Percentiles rank a stretch among this genome's conserved stretches.
phyloP scores from a whole-genome alignment of 1,284 basidiomycete genomes.

The Vanrija sp. region DNA sequence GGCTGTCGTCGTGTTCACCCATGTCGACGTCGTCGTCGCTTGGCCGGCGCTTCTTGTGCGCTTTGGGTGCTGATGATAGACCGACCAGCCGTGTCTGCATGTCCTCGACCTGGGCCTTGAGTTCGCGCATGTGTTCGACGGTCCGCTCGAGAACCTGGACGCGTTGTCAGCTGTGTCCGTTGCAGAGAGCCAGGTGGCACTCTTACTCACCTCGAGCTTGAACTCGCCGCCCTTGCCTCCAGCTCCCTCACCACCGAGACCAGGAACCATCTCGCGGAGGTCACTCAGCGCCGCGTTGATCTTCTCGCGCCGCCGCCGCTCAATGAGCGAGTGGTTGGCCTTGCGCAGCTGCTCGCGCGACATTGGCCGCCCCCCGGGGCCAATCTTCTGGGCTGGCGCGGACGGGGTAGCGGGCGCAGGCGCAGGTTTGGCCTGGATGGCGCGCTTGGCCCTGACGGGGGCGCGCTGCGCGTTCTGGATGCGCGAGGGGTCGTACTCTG shows the following conservation, averaged over 20 bases:
- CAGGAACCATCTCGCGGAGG: conserved; percentile 47
- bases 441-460: background rate
- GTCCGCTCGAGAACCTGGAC: conserved; percentile 45
- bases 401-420: background rate
- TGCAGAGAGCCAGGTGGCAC: background rate
- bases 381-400: conserved; percentile 1
- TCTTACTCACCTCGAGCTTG: conserved; percentile 45
- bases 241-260: conserved; percentile 33
- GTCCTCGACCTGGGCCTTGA: conserved; percentile 28
- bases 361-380: conserved; percentile 21
- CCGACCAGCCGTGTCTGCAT: conserved; percentile 2
- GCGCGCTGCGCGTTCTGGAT: background rate
- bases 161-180: background rate
- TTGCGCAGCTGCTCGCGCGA: conserved; percentile 44
- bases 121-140: conserved; percentile 45
- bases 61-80: background rate
- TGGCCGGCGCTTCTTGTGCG: conserved; percentile 3
- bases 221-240: conserved; percentile 46
- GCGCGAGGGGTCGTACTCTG: conserved; percentile 25
- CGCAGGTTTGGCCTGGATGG: background rate
- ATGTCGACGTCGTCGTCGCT: conserved; percentile 1
- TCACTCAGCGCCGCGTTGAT: conserved; percentile 46
- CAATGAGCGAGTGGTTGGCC: conserved; percentile 48
- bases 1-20: background rate
- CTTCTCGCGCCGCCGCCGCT: conserved; percentile 47